A percentile compares a stretch with the other conserved stretches of the same genome.
Conservation (phyloP, 129 eudicot species). For the Saussurea involucrata region DNA sequence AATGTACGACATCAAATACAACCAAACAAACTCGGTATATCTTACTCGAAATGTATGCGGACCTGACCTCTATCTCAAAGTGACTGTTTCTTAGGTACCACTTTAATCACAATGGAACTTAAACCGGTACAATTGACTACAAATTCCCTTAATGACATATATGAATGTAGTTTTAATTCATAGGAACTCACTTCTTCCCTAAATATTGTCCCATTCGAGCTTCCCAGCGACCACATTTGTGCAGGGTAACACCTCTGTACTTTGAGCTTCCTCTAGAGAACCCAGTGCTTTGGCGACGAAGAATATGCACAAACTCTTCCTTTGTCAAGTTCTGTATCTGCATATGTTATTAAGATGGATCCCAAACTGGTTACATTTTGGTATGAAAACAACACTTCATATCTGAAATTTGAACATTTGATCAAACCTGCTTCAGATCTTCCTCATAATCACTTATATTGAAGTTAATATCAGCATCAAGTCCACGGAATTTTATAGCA, state of each 20-base stretch:
- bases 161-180: neutral
- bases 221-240: conserved; percentile 78
- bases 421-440: conserved; percentile 57
- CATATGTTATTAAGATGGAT: neutral
- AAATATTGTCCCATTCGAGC: conserved; percentile 81
- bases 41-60: neutral
- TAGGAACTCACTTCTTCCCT: conserved; percentile 55
- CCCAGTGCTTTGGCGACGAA: conserved; percentile 79
- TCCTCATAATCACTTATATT: conserved; percentile 52
- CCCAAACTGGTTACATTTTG: neutral
- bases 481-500: conserved; percentile 72
- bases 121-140: neutral
- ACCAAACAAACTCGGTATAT: neutral
- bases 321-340: conserved; percentile 60
- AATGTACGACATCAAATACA: neutral
- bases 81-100: neutral
- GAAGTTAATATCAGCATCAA: conserved; percentile 67
- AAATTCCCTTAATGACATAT: neutral
- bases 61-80: neutral
- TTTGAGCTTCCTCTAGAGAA: conserved; percentile 68
- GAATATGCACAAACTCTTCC: conserved; percentile 70
- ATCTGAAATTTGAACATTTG: neutral
- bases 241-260: conserved; percentile 66
- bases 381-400: neutral
- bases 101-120: neutral